These are phyloP conservation scores for Artemisia argyi DNA, from an alignment of 129 eudicot species.

Conservation along the genomic window DNA sequence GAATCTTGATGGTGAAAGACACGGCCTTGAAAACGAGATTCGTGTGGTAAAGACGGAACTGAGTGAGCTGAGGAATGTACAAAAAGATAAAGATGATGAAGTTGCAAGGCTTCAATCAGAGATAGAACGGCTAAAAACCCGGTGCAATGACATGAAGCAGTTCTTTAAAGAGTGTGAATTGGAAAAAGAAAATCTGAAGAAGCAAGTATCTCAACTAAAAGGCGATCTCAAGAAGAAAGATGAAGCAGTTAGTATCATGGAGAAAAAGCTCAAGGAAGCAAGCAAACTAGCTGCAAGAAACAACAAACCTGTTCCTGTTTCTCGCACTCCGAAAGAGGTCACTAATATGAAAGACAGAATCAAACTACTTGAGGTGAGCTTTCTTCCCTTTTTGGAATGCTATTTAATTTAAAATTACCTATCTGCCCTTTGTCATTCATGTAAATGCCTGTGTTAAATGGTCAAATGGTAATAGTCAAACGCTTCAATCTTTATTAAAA, in stretches of 20 bases:
- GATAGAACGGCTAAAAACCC: slow-evolving; percentile 52
- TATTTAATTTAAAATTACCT: not conserved
- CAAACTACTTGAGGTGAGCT: slow-evolving; percentile 74
- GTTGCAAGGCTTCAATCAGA: slow-evolving; percentile 49
- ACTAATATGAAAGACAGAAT: slow-evolving; percentile 70
- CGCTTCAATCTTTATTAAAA: too few relatives aligned
- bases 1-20: slow-evolving; percentile 46
- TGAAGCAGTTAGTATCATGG: slow-evolving; percentile 49
- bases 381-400: not conserved
- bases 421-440: not conserved
- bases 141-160: slow-evolving; percentile 49
- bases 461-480: too few relatives aligned
- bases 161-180: slow-evolving; percentile 43
- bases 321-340: slow-evolving; percentile 60
- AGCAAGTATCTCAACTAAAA: slow-evolving; percentile 58
- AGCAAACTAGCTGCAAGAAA: slow-evolving; percentile 43
- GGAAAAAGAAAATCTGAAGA: slow-evolving; percentile 64
- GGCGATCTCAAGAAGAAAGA: slow-evolving; percentile 72
- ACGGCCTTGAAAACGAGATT: slow-evolving; percentile 39
- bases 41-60: slow-evolving; percentile 43
- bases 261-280: slow-evolving; percentile 73
- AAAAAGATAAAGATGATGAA: slow-evolving; percentile 49
- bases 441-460: not conserved
- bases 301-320: slow-evolving; percentile 35
- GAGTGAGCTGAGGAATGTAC: slow-evolving; percentile 32